Base-by-base conservation (phyloP, 2,329 filamentous ascomycete genomes). In the Lithohypha guttulata region DNA sequence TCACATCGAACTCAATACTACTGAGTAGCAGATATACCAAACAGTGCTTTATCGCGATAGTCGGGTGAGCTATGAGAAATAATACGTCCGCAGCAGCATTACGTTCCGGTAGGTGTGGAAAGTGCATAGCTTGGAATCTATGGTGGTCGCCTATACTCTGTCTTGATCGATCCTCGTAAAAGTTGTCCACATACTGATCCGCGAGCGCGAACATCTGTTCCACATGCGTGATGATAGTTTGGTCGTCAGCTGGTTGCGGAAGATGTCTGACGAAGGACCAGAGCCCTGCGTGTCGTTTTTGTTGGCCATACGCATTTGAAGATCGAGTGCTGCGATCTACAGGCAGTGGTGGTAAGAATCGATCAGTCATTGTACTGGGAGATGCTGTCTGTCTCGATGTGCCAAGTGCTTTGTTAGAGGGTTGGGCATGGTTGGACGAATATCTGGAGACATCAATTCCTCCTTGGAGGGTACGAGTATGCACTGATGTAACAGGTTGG, bases 121-220 rank as follows among this genome's bases (percentile, higher is more conserved):
- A 32, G 20, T 13, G 13, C 6, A 17, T 6, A 10, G 10, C 6
- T 18, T 8, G 6, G 20, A 32, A 6, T 7, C 17, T 11, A 6
- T 7, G 30, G 10, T 32, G 6, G 6, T 14, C n/a, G 4, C 17
- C 13, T 4, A 18, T 15, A 6, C 17, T n/a, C 14, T 18, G 30
- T 11, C n/a, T n/a, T 9, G 13, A 20, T 11, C 33, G 33, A 35
- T 35, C 33, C 9, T n/a, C 18, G 13, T 35, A 35, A 15, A 22
- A 35, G 19, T 35, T 35, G 33, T 35, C 25, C n/a, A 35, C 13
- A 35, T 23, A 35, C 10, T 35, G 18, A 14, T 35, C 33, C 9
- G 33, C 33, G 10, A 6, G 9, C n/a, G 13, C 20, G 14, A 35
- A 35, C 4, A 35, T 13, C 9, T 21, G 19, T 18, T 21, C 10